Evolutionary conservation across 2,329 filamentous ascomycete species (phyloP), one percentile per base, ranked within the genome.

Genomic region (Exophiala bonariae): DNA sequence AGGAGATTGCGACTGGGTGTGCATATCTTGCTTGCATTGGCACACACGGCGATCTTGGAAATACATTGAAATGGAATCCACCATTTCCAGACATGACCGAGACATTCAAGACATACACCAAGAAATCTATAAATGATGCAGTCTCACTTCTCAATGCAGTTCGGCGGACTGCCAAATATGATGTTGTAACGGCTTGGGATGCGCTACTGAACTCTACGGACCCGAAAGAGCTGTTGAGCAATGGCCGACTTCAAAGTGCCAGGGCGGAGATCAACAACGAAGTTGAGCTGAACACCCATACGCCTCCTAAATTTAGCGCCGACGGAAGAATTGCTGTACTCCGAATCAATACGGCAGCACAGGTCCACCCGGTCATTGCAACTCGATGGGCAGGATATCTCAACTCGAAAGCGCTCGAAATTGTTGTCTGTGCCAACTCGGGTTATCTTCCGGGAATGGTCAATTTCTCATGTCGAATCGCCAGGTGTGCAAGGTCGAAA

Each of bases 341-440:
- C 35, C 73, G 79, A 3, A 85, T 87, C 56, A 72, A 65, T 26
- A 83, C 78, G 1, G 64, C 68, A 19, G 79, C 81, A 2, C 83
- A 86, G 57, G 73, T 87, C 0, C 84, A 87, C 60, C 80, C 82
- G 0, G 74, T 86, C 2, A 83, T 87, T 46, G 83, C 83, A 2
- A 85, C 81, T 3, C 70, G 83, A 9, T 86, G 83, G 83, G 78
- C 82, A 1, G 78, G 80, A 0, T 73, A 80, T 53, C 67, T 87
- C 3, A 75, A 75, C 37, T 81, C 79, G 1, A 70, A 76, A 38
- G 77, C 76, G 44, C 69, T 86, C 1, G 78, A 86, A 57, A 79
- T 86, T 1, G 71, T 87, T 6, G 71, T 86, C 55, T 82, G 82
- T 3, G 84, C 83, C 0, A 87, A 87, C 46, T 78, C 82, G 46